Evolutionary conservation across 2,329 filamentous ascomycete genomes (phyloP), one percentile per base, ranked within the genome.

Genomic region (Colletotrichum tamarilloi): DNA sequence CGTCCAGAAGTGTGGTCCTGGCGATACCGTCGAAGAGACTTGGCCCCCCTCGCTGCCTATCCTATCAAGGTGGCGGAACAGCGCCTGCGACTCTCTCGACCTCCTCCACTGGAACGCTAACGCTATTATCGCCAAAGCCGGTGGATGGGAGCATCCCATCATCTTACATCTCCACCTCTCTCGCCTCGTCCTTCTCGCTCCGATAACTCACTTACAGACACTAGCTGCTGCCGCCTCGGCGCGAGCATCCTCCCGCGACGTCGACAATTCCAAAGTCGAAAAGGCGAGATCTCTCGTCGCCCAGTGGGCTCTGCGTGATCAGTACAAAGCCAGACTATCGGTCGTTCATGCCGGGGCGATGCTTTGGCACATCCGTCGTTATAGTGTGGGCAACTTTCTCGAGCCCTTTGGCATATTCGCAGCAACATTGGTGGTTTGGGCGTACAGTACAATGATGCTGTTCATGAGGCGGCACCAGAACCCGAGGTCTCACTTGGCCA

Each of bases 61-160:
- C 28, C 49, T 70, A 24, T 70, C 67, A 11, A 66, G 56, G 8
- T 87, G 86, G 85, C 80, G 84, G 16, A 87, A 87, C 56, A 82
- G 83, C 4, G 80, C 83, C 19, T 84, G 85, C 55, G 86, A 87
- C 66, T 85, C 82, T 55, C 74, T 91, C 3, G 89, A 91, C 69
- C 84, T 90, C 1, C 81, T 91, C 2, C 88, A 91, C 76, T 91
- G 89, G 89, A 83, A 85, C 22, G 89, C 89, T 3, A 89, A 89
- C 74, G 86, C 84, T 55, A 84, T 83, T 0, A 85, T 88, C 35
- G 86, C 86, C 5, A 84, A 84, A 62, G 80, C 84, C 1, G 82
- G 83, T 1, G 89, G 88, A 0, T 80, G 86, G 6, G 88, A 91
- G 71, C 87, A 90, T 70, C 84, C 87, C 2, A 89, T 87, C 1